Percentiles rank a stretch among this genome's conserved stretches.
phyloP scores from a whole-genome alignment of 345 rosid genomes.

The Citrus australasica region DNA sequence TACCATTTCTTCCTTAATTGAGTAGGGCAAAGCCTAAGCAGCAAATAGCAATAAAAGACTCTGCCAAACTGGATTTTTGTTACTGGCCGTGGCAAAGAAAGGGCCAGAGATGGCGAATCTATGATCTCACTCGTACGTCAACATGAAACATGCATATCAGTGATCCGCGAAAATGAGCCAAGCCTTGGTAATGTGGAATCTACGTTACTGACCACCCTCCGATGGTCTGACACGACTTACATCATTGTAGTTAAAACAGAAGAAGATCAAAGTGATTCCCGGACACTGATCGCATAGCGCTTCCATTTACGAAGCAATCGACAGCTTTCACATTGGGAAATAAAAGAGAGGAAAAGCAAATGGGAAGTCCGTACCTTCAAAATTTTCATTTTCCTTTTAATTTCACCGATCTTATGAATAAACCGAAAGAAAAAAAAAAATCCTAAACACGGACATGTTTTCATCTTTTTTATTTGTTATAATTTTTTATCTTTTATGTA shows the following conservation, averaged over 20 bases:
- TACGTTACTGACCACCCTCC: neutral
- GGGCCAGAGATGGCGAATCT: neutral
- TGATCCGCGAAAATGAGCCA: too few relatives aligned
- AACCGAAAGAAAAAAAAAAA: too few relatives aligned
- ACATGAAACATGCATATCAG: neutral
- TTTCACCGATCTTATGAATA: too few relatives aligned
- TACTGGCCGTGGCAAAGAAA: neutral
- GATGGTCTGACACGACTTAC: neutral
- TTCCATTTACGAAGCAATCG: neutral
- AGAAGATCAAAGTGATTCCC: neutral
- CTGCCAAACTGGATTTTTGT: neutral
- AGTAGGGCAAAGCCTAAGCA: neutral
- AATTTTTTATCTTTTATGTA: too few relatives aligned
- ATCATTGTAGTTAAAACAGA: neutral
- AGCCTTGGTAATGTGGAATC: neutral
- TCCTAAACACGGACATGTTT: too few relatives aligned
- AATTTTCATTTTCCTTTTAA: too few relatives aligned
- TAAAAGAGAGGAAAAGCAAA: too few relatives aligned
- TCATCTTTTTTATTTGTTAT: too few relatives aligned
- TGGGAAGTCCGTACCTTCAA: too few relatives aligned
- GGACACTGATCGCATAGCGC: too few relatives aligned
- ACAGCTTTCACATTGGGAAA: neutral
- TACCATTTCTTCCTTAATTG: neutral
- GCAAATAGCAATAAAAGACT: neutral
- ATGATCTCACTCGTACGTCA: neutral